phyloP scores from a whole-genome alignment of 164 flowering plant species.

The Macadamia integrifolia region DNA sequence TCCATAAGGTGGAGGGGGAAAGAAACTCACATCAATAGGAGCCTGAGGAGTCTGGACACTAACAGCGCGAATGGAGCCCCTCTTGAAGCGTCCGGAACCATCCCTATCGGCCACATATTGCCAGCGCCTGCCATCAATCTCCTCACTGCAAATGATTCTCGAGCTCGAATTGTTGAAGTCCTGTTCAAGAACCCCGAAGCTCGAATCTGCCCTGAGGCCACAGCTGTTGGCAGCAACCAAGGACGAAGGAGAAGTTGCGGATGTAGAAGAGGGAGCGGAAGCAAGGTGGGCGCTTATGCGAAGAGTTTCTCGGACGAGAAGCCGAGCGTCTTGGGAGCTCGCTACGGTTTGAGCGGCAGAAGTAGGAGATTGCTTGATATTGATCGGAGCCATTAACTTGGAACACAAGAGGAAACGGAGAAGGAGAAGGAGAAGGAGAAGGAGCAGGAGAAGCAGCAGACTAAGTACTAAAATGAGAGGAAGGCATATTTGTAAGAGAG shows the following conservation, averaged over 20 bases:
- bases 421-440: too few relatives aligned
- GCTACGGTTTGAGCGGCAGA: slow-evolving; percentile 27
- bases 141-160: slow-evolving; percentile 77
- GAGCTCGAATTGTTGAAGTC: slow-evolving; percentile 53
- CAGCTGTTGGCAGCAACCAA: slow-evolving; percentile 8
- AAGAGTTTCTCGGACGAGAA: slow-evolving; percentile 79
- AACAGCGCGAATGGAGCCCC: slow-evolving; percentile 62
- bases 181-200: slow-evolving; percentile 35
- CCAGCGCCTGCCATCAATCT: slow-evolving; percentile 77
- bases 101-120: slow-evolving; percentile 55
- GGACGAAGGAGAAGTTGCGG: neutral
- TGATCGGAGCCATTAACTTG: slow-evolving; percentile 35
- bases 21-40: slow-evolving; percentile 57
- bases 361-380: slow-evolving; percentile 29
- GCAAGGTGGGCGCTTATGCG: slow-evolving; percentile 83
- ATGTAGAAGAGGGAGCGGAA: slow-evolving; percentile 29
- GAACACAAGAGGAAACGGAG: too few relatives aligned
- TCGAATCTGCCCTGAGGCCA: slow-evolving; percentile 15
- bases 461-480: too few relatives aligned
- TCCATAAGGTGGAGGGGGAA: neutral
- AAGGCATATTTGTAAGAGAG: too few relatives aligned
- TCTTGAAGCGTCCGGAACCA: slow-evolving; percentile 26
- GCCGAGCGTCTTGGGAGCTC: slow-evolving; percentile 45
- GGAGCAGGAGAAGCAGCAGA: too few relatives aligned
- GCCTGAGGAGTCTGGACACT: slow-evolving; percentile 60